Base-by-base conservation (phyloP, 805 yeast genomes). In the Pichia scutulata region DNA sequence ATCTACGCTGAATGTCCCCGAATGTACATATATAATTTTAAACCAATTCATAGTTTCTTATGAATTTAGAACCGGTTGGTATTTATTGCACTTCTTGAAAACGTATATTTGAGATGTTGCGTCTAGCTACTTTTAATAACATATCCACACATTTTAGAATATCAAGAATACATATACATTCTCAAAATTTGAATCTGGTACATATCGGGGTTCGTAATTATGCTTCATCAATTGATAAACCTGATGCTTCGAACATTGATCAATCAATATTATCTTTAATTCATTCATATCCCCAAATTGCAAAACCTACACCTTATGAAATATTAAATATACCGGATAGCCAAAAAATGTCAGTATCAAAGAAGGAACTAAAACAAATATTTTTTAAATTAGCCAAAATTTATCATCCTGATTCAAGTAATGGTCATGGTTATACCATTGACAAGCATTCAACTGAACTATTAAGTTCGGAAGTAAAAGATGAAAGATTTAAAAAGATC, bases 381-480 rank as follows among this genome's bases (percentile, higher is more conserved):
- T 85, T 83, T 59, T 78, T 76, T 56, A 71, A 76, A 48, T 69
- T 80, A 44, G 89, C 89, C 12, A 86, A 85, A 63, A 61, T 81
- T 10, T 89, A 89, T 58, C 97, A 89, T 62, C 97, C 97, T 0
- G 97, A 89, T 55, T 57, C 68, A 6, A 53, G 50, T 39, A 43
- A 55, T 14, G 58, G 55, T 36, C 54, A 59, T 41, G 65, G 65
- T n/a, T 52, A 51, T 16, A 50, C 42, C 14, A 48, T 55, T 42
- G 39, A 30, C 19, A 57, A 49, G 37, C n/a, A n/a, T 12, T 22
- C n/a, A 28, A 18, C 30, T 12, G 39, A 48, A 13, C 39, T 47
- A 1, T 47, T 67, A 23, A 57, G 62, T 0, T 44, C 42, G 4
- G 57, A 59, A 12, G 43, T 58, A 7, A 66, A 65, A 44, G 62